These are phyloP conservation scores for Tricholoma saponaceum DNA, from an alignment of 768 basidiomycete species.

Conservation along the genomic window DNA sequence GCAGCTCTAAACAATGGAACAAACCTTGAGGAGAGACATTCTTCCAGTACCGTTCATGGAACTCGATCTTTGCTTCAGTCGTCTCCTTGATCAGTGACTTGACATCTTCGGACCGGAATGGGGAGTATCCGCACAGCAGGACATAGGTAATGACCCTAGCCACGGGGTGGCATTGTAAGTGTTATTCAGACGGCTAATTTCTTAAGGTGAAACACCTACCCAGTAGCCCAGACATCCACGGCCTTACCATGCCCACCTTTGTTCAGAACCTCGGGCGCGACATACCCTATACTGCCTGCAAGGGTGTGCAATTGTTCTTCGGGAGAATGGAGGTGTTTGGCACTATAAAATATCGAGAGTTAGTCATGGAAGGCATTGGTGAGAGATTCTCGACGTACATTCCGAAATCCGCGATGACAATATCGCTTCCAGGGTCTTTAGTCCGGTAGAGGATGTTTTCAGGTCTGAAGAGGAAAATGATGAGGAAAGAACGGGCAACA, in stretches of 20 bases:
- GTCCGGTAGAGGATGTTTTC: constrained; percentile 96
- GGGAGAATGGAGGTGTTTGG: constrained; percentile 73
- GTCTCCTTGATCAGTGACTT: constrained; percentile 79
- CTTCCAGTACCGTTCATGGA: constrained; percentile 93
- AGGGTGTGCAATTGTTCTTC: constrained; percentile 69
- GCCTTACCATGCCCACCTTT: constrained; percentile 86
- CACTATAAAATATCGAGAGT: constrained; percentile 36
- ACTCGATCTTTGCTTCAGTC: constrained; percentile 76
- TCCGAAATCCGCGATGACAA: constrained; percentile 97
- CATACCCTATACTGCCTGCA: constrained; percentile 85
- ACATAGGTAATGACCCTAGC: constrained; percentile 93
- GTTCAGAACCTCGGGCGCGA: constrained; percentile 84
- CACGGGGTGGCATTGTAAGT: not conserved
- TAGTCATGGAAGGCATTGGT: not conserved
- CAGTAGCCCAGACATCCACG: constrained; percentile 92
- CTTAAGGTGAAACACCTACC: constrained; percentile 42
- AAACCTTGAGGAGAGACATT: constrained; percentile 78
- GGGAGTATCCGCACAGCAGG: constrained; percentile 91
- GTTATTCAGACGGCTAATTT: not conserved
- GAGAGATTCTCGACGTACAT: constrained; percentile 56
- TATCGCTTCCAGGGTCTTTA: constrained; percentile 64
- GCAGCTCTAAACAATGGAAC: constrained; percentile 8
- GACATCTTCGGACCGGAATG: constrained; percentile 83
- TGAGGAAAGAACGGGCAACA: not conserved
- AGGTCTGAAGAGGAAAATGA: constrained; percentile 47